Base-by-base conservation (phyloP, 495 filamentous ascomycete genomes). In the Tirmania nivea region DNA sequence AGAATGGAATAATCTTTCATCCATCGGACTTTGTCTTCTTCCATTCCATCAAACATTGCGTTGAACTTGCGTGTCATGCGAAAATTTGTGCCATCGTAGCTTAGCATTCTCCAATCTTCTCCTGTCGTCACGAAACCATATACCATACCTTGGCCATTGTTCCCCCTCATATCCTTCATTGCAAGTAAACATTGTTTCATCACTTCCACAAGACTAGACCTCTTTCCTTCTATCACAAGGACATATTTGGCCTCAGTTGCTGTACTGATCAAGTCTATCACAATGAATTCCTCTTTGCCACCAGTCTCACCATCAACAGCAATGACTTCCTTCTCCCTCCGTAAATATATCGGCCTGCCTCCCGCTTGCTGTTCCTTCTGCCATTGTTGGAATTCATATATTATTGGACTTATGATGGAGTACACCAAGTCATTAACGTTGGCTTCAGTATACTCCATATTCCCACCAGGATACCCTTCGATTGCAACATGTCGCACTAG, bases 121-220 rank as follows among this genome's bases (percentile, higher is more conserved):
- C 57, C 55, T 0, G 48, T 54, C 10, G 52, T 54, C n/a, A 57
- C 21, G 17, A 58, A 58, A 16, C 56, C 56, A 39, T 56, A 58
- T 16, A 53, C 50, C 1, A 8, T 1, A 10, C 56, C 56, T 45
- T 42, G 35, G 17, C 39, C 39, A n/a, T 58, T 57, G 3, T 16
- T 56, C 20, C 52, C 57, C 10, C 50, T 16, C n/a, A 56, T 58
- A 34, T 39, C 51, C 20, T 50, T 51, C 55, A 51, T 51, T 17
- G 48, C 2, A 7, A 54, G 51, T 49, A 59, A 48, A 54, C 51
- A 49, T 48, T 54, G 51, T 34, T 50, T 57, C 51, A 56, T 51
- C 1, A 45, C 57, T 31, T 34, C 35, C 49, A 50, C 54, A 10
- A 57, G 48, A 42, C 21, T 53, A 35, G n/a, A 51, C 20, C 48